phyloP scores from a whole-genome alignment of 2,329 filamentous ascomycete species.

The Diaporthe ampelina region DNA sequence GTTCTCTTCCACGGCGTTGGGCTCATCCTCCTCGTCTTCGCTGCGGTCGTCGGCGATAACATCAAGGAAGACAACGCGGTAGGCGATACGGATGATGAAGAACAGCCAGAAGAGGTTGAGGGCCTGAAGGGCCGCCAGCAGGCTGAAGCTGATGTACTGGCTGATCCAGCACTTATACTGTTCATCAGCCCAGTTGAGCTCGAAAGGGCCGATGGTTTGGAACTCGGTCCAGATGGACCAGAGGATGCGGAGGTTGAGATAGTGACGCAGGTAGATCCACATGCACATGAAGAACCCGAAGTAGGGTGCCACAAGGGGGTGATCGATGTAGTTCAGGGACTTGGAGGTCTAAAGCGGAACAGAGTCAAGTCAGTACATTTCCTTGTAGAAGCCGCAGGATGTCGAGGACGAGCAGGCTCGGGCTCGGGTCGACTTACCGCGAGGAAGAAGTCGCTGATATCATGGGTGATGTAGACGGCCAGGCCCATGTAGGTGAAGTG shows the following conservation, averaged over 20 bases:
- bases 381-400: not conserved
- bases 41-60: constrained; percentile 79
- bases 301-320: constrained; percentile 83
- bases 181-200: constrained; percentile 80
- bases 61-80: constrained; percentile 74
- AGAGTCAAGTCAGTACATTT: constrained; percentile 35
- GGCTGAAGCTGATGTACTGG: constrained; percentile 75
- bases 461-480: constrained; percentile 93
- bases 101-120: constrained; percentile 88
- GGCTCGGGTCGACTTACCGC: constrained; percentile 71
- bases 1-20: constrained; percentile 56
- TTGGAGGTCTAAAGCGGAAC: constrained; percentile 79
- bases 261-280: constrained; percentile 94
- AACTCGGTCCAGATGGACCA: constrained; percentile 83
- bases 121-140: constrained; percentile 78
- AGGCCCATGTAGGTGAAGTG: constrained; percentile 97
- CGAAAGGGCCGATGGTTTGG: constrained; percentile 79
- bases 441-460: constrained; percentile 95
- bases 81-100: constrained; percentile 81
- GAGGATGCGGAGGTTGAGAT: constrained; percentile 83
- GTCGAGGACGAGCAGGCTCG: not conserved
- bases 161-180: constrained; percentile 83
- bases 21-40: constrained; percentile 75
- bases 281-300: constrained; percentile 84
- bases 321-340: constrained; percentile 90